Evolutionary conservation across 1,284 basidiomycete genomes (phyloP).

Genomic region (Puccinia coronata): DNA sequence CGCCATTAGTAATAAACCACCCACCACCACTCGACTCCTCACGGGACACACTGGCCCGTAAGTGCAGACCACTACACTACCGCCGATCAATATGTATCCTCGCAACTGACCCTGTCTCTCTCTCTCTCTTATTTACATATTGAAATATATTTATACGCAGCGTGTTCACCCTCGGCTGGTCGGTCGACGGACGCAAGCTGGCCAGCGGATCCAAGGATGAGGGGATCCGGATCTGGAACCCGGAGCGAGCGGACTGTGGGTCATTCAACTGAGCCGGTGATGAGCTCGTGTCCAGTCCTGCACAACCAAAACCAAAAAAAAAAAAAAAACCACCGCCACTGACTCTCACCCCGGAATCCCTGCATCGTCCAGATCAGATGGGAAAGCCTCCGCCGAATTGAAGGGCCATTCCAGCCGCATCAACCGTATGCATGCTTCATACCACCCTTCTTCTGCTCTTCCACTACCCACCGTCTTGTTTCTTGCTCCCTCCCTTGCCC

Average conservation of each 20-base stretch:
- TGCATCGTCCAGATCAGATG: slow-evolving; percentile 51
- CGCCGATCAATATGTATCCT: neutral
- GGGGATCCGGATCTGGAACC: slow-evolving; percentile 42
- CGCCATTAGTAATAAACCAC: neutral
- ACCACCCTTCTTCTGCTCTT: neutral
- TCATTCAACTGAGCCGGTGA: neutral
- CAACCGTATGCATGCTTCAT: slow-evolving; percentile 55
- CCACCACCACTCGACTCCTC: slow-evolving; percentile 35
- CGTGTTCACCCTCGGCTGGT: slow-evolving; percentile 42
- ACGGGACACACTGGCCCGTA: slow-evolving; percentile 36
- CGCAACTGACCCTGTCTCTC: too few species aligned
- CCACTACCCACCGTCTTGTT: too few species aligned
- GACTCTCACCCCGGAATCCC: too few species aligned
- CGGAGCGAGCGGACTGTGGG: slow-evolving; percentile 37
- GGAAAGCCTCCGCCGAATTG: slow-evolving; percentile 55
- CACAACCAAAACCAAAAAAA: too few species aligned
- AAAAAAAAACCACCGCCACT: too few species aligned
- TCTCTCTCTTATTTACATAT: too few species aligned
- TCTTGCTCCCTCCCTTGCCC: too few species aligned
- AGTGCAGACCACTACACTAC: neutral
- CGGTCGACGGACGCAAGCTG: slow-evolving; percentile 37
- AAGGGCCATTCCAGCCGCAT: slow-evolving; percentile 55
- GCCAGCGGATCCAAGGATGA: slow-evolving; percentile 43
- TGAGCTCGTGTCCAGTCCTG: too few species aligned
- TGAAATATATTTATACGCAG: too few species aligned